phyloP scores from a whole-genome alignment of 1,284 basidiomycete species.

The Peniophora sp. region DNA sequence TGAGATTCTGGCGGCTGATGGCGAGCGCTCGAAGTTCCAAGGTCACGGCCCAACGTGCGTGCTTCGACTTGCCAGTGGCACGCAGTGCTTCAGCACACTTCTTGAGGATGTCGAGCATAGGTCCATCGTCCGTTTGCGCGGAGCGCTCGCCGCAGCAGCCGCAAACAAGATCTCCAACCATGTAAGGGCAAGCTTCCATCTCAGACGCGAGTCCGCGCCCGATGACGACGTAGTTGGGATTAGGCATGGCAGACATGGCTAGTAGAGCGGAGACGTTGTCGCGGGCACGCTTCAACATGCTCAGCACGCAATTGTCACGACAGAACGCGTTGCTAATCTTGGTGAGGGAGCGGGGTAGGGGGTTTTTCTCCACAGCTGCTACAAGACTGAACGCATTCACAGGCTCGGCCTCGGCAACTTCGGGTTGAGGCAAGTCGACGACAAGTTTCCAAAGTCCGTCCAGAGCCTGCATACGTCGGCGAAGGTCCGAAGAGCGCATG shows the following conservation, averaged over 20 bases:
- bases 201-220: conserved; percentile 1
- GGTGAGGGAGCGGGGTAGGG: conserved; percentile 2
- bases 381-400: not conserved
- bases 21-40: no score
- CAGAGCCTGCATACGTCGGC: conserved; percentile 1
- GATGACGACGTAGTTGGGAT: conserved; percentile 1
- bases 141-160: not conserved
- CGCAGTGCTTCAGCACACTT: not conserved
- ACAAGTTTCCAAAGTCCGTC: not conserved
- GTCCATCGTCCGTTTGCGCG: not conserved
- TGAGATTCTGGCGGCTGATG: no score
- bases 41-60: not conserved
- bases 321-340: conserved; percentile 3
- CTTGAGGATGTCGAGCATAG: not conserved
- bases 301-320: conserved; percentile 2
- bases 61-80: not conserved
- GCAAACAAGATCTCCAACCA: not conserved
- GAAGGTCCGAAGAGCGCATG: conserved; percentile 4
- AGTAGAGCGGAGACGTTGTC: conserved; percentile 2
- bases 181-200: not conserved
- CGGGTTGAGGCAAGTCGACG: not conserved
- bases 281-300: not conserved
- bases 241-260: not conserved
- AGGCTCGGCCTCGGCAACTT: not conserved
- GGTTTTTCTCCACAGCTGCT: not conserved